Evolutionary conservation across 805 yeast species (phyloP), one percentile per base, ranked within the genome.

Genomic region (Cyberlindnera suaveolens): DNA sequence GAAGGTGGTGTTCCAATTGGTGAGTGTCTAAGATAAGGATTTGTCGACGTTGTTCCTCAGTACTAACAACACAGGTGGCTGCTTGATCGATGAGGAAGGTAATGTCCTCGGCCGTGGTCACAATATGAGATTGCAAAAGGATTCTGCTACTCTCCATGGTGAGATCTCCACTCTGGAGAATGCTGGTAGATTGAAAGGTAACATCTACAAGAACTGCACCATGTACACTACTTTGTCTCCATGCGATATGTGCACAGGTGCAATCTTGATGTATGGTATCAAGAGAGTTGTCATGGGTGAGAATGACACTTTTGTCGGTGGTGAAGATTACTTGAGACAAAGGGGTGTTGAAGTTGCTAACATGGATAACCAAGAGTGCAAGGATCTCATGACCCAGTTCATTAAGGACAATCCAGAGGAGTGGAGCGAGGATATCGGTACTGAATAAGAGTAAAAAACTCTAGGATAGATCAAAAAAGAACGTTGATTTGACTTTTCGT

Each of bases 241-340:
- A 3, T 91, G 98, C 62, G 75, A 81, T 52, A 91, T 91, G 97
- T 91, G 98, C 62, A 78, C 93, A 5, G 98, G 98, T 17, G 95
- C 97, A 6, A 85, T 91, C 50, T 57, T 91, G 41, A 70, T 91
- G 72, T 91, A 89, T 66, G 96, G 96, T 34, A 75, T 91, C 52
- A 81, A 82, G 56, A 74, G 97, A 50, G 83, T 87, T 34, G 97
- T 91, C 0, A 56, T 89, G 63, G 96, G 96, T 27, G 99, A 91
- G 61, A 89, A 89, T 64, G 76, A 66, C 43, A 91, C 83, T 27
- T 91, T 85, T 54, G 52, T 72, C 30, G 96, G 97, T 11, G 95
- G 86, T 23, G 97, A 91, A 61, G 84, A 80, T 35, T 79, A 80
- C 61, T 70, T 91, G 54, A 60, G 62, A 48, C 57, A 72, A 4